Percentiles rank a stretch among this genome's conserved stretches.
Conservation (phyloP, 2,329 filamentous ascomycete genomes). For the Zarea fungicola region DNA sequence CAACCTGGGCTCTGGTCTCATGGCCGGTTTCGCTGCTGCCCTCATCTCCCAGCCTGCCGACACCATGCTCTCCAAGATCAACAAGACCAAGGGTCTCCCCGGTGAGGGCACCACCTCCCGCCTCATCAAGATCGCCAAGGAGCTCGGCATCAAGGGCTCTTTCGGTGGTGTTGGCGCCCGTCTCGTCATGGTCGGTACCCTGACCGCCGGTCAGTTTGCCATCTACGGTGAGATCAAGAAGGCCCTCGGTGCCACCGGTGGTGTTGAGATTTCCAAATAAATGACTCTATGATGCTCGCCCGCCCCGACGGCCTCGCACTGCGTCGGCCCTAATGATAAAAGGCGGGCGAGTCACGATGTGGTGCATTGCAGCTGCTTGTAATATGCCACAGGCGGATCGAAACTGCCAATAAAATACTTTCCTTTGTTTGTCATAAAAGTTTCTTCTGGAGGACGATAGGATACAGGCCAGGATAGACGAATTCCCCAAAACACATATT, state of each 20-base stretch:
- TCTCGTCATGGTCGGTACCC: conserved; percentile 59
- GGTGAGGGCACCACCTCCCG: conserved; percentile 78
- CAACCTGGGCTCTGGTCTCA: conserved; percentile 61
- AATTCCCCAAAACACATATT: not conserved
- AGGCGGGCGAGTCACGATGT: not conserved
- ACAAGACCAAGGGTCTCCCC: conserved; percentile 85
- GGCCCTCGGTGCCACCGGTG: conserved; percentile 64
- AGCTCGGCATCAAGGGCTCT: conserved; percentile 73
- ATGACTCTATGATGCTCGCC: conserved; percentile 1
- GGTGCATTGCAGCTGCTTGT: not conserved
- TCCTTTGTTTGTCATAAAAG: conserved; percentile 14
- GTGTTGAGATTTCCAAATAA: conserved; percentile 63
- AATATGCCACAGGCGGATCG: not conserved
- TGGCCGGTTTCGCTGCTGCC: conserved; percentile 73
- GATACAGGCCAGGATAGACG: conserved; percentile 11
- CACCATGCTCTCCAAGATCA: conserved; percentile 93
- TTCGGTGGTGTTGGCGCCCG: conserved; percentile 77
- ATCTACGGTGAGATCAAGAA: conserved; percentile 79
- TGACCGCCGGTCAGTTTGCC: conserved; percentile 78
- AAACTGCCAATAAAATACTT: conserved; percentile 9
- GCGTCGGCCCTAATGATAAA: not conserved
- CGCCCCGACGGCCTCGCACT: not conserved
- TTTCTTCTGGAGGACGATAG: conserved; percentile 3
- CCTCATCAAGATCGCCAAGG: conserved; percentile 81
- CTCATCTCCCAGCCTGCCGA: conserved; percentile 85